These are phyloP conservation scores for Botryotinia calthae DNA, from an alignment of 2,329 filamentous ascomycete genomes.

Conservation along the genomic window DNA sequence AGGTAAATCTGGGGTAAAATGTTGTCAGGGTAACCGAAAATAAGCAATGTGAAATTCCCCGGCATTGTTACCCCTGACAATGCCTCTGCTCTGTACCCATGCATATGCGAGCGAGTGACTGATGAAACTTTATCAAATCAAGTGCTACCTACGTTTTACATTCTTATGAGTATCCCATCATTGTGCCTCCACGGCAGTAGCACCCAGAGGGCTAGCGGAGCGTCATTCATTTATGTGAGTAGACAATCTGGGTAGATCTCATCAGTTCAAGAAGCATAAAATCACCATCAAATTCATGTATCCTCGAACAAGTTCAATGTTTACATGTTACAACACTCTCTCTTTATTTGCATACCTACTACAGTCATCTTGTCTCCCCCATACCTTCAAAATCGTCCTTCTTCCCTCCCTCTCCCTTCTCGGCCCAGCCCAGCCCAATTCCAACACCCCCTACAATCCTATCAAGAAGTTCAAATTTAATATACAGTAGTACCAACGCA, in stretches of 20 bases:
- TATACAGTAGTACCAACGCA: constrained; percentile 15
- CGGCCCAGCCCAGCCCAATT: background rate
- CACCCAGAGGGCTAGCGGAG: background rate
- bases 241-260: background rate
- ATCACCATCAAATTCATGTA: background rate
- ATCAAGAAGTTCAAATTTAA: constrained; percentile 15
- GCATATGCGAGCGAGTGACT: background rate
- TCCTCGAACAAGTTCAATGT: background rate
- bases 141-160: background rate
- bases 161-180: background rate
- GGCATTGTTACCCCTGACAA: background rate
- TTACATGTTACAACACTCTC: background rate
- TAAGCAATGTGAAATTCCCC: background rate
- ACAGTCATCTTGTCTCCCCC: background rate
- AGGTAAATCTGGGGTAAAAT: constrained; percentile 11
- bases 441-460: background rate
- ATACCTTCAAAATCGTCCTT: background rate
- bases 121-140: background rate
- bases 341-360: background rate
- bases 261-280: background rate
- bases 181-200: background rate
- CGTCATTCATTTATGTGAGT: background rate
- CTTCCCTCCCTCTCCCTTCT: background rate
- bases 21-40: constrained; percentile 15
- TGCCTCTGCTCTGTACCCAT: background rate